These are phyloP conservation scores for Chamaecyparis obtusa DNA, from an alignment of 75 land plant genomes.

Conservation along the genomic window DNA sequence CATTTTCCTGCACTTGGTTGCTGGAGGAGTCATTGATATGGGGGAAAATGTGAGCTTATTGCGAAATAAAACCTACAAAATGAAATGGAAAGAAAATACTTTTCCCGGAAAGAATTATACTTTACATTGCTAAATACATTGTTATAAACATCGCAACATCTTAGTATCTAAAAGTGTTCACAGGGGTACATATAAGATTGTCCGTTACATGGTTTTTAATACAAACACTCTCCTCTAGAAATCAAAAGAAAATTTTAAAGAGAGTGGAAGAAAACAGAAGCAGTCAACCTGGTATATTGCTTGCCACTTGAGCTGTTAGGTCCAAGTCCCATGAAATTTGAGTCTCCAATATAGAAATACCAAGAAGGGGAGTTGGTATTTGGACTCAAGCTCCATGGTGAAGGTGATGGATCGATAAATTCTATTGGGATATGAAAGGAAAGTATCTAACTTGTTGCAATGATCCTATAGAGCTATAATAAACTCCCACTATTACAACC, in stretches of 20 bases:
- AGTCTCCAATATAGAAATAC: too few species aligned
- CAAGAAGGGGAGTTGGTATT: too few species aligned
- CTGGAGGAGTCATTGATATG: not conserved
- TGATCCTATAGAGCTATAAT: too few species aligned
- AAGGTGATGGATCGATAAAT: too few species aligned
- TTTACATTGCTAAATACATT: not conserved
- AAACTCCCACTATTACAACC: too few species aligned
- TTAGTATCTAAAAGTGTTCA: not conserved
- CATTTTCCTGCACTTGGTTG: not conserved
- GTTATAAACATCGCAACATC: not conserved
- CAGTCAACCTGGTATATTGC: not conserved
- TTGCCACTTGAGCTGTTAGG: not conserved
- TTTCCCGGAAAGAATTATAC: not conserved
- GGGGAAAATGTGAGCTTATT: not conserved
- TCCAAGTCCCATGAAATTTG: not conserved
- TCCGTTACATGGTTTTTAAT: not conserved
- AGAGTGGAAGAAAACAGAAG: not conserved
- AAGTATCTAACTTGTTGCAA: too few species aligned
- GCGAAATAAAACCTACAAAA: not conserved
- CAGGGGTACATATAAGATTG: not conserved
- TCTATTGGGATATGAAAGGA: too few species aligned
- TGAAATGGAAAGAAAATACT: not conserved
- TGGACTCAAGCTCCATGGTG: too few species aligned
- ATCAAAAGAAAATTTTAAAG: not conserved
- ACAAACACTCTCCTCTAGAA: not conserved